Conservation (phyloP, 192 early-diverging fungal species). For the Linnemannia zychae region DNA sequence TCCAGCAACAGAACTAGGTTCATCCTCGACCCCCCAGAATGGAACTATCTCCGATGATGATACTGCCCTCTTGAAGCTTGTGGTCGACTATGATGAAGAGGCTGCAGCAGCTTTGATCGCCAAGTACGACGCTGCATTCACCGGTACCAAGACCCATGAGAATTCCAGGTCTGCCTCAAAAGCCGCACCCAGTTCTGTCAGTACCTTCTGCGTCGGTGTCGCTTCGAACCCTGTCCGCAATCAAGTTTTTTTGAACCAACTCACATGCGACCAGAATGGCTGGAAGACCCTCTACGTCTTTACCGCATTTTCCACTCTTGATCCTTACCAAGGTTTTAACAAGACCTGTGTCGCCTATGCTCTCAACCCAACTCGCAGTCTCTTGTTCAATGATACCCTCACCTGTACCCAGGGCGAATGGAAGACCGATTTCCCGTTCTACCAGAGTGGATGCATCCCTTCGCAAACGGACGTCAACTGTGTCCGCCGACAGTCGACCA, state of each 20-base stretch:
- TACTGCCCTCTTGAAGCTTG: not conserved
- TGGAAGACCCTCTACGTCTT: not conserved
- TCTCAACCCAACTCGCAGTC: not conserved
- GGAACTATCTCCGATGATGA: not conserved
- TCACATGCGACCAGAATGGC: not conserved
- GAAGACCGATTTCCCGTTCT: not conserved
- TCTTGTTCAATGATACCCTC: not conserved
- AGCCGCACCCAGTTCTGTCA: not conserved
- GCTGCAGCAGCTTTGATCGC: not conserved
- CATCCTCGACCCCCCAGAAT: not conserved
- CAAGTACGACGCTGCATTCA: not conserved
- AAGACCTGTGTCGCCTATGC: not conserved
- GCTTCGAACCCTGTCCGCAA: not conserved
- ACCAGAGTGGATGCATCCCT: not conserved
- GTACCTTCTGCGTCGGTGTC: not conserved
- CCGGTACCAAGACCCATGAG: not conserved
- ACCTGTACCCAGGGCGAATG: not conserved
- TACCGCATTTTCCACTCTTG: not conserved
- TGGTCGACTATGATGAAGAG: not conserved
- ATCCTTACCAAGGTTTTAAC: not conserved
- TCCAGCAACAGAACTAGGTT: not conserved
- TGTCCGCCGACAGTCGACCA: not conserved
- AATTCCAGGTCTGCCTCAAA: not conserved
- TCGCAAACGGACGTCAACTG: not conserved
- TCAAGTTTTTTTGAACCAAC: not conserved